Conservation (phyloP, 441 rosid genomes). For the Gossypium trilobum region DNA sequence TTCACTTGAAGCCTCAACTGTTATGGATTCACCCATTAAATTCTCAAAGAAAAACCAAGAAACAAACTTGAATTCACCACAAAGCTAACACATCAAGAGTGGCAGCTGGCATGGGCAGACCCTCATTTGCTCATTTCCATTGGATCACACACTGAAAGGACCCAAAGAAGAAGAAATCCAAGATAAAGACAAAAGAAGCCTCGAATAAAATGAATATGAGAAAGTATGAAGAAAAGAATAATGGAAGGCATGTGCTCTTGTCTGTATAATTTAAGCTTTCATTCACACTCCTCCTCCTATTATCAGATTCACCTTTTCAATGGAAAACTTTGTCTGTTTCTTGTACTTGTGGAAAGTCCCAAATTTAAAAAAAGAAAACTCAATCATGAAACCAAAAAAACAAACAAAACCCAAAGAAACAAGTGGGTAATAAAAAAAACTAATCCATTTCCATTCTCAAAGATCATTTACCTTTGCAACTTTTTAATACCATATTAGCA, state of each 20-base stretch:
- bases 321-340: constrained; percentile 33
- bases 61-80: constrained; percentile 21
- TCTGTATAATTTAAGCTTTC: background rate
- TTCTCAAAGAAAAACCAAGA: constrained; percentile 13
- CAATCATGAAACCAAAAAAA: constrained; percentile 26
- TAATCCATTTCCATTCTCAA: constrained; percentile 27
- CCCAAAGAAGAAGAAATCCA: constrained; percentile 19
- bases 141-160: constrained; percentile 21
- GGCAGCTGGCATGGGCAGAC: constrained; percentile 20
- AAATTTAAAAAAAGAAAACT: constrained; percentile 16
- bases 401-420: constrained; percentile 3
- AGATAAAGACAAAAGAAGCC: constrained; percentile 30
- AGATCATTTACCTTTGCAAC: constrained; percentile 16
- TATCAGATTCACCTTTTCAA: constrained; percentile 21
- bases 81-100: constrained; percentile 19
- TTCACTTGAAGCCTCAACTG: constrained; percentile 31
- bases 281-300: background rate
- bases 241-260: constrained; percentile 28
- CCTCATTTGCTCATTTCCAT: constrained; percentile 15
- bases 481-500: background rate
- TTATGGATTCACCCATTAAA: constrained; percentile 47
- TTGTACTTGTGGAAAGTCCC: constrained; percentile 29
- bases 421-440: constrained; percentile 14
- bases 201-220: constrained; percentile 3
- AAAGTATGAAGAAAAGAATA: constrained; percentile 19